Percentiles rank a stretch among this genome's conserved stretches.
Evolutionary conservation across 2,329 filamentous ascomycete genomes (phyloP).

Genomic region (Ceratocystis huliohia): DNA sequence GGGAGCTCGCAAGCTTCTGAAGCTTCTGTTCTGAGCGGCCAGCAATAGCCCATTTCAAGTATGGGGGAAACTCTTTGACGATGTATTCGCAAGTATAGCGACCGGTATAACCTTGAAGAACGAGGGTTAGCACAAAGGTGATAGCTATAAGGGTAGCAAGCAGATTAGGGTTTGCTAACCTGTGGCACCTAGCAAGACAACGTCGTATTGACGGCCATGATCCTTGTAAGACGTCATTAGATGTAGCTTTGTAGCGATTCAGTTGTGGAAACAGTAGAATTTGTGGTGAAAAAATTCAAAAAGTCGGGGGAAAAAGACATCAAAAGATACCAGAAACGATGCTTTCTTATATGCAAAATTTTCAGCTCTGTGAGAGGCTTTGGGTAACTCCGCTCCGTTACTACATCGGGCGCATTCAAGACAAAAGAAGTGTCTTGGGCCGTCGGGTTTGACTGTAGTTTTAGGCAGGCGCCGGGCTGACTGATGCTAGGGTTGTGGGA

Average conservation of each 20-base stretch:
- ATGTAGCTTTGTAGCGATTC: slow-evolving; percentile 15
- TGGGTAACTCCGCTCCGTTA: neutral
- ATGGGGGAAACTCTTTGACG: slow-evolving; percentile 53
- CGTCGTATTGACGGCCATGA: slow-evolving; percentile 39
- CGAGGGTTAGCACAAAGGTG: neutral
- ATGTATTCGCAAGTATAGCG: slow-evolving; percentile 66
- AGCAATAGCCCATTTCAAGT: slow-evolving; percentile 77
- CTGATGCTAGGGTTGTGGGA: neutral
- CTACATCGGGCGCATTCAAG: neutral
- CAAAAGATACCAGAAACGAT: neutral
- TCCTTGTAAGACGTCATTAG: slow-evolving; percentile 40
- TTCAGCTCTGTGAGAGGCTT: neutral
- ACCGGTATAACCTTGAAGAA: slow-evolving; percentile 61
- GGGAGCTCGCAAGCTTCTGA: slow-evolving; percentile 50
- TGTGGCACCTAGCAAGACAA: slow-evolving; percentile 46
- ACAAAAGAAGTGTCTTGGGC: neutral
- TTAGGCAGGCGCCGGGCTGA: neutral
- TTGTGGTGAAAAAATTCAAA: neutral
- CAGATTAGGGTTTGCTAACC: slow-evolving; percentile 32
- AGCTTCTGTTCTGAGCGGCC: slow-evolving; percentile 72
- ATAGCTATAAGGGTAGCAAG: neutral
- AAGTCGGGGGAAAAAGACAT: neutral
- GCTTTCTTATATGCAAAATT: neutral
- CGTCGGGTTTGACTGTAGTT: slow-evolving; percentile 1
- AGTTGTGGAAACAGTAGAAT: neutral